phyloP scores from a whole-genome alignment of 148 eudicot species.

The Oxyria digyna region DNA sequence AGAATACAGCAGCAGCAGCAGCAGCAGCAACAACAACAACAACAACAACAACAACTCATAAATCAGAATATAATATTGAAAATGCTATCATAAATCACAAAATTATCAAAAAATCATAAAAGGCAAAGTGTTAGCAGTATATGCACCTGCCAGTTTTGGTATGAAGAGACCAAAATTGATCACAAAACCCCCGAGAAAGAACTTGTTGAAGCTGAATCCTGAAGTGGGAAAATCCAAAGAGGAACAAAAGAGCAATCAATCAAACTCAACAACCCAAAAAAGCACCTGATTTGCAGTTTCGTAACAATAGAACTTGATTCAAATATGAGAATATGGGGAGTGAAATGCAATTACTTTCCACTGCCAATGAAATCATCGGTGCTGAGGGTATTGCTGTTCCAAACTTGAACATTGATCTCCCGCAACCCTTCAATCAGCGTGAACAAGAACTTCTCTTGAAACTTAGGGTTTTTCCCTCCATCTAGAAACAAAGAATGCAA shows the following conservation, averaged over 20 bases:
- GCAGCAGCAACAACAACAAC: not conserved
- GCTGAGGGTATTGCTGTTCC: constrained; percentile 81
- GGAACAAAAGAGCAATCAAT: not conserved
- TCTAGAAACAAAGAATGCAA: constrained; percentile 18
- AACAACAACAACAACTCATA: not conserved
- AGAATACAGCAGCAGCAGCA: not conserved
- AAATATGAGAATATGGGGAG: not conserved
- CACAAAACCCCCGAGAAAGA: constrained; percentile 64
- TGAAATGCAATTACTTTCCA: constrained; percentile 49
- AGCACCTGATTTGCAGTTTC: not conserved
- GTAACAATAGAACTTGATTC: not conserved
- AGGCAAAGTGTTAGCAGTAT: not conserved
- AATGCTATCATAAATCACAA: not conserved
- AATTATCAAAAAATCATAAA: not conserved
- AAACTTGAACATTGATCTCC: constrained; percentile 53
- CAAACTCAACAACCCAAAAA: not conserved
- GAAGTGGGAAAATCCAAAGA: not conserved
- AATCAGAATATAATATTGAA: not conserved
- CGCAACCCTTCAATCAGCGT: constrained; percentile 70
- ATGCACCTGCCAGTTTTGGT: constrained; percentile 69
- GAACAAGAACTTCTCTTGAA: constrained; percentile 84
- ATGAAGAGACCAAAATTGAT: constrained; percentile 64
- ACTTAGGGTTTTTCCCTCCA: constrained; percentile 81
- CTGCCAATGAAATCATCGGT: constrained; percentile 82
- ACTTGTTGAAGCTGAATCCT: constrained; percentile 73